These are phyloP conservation scores for Trichoderma hamatum DNA, from an alignment of 2,329 filamentous ascomycete genomes.

Conservation along the genomic window DNA sequence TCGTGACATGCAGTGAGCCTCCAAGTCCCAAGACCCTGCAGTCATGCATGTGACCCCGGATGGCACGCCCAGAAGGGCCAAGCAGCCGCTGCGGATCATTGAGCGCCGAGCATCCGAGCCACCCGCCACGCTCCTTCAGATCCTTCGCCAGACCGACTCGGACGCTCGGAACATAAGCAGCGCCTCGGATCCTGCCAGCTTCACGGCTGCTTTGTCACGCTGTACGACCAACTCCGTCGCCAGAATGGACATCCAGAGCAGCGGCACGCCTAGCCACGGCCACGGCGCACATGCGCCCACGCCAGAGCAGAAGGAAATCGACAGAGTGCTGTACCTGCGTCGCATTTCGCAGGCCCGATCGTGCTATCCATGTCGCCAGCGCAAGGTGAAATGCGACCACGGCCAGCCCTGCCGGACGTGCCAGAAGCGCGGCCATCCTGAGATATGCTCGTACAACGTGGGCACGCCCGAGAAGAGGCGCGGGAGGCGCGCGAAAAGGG, in stretches of 20 bases:
- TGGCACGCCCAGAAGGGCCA: not conserved
- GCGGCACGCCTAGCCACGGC: not conserved
- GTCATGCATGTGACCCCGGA: not conserved
- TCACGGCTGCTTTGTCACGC: too few relatives aligned
- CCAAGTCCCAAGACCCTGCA: not conserved
- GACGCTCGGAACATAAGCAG: not conserved
- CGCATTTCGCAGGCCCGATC: conserved; percentile 18
- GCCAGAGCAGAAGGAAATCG: conserved; percentile 9
- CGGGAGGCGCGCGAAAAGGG: not conserved
- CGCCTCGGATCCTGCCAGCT: not conserved
- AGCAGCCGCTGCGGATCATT: not conserved
- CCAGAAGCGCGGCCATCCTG: conserved; percentile 23
- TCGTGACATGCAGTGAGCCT: not conserved
- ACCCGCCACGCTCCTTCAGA: not conserved
- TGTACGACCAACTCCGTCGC: not conserved
- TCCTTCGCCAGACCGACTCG: not conserved
- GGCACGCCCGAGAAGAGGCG: conserved; percentile 12
- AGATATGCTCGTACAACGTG: conserved; percentile 21
- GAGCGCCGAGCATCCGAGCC: conserved; percentile 1
- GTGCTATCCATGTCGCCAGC: conserved; percentile 25
- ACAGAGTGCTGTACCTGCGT: conserved; percentile 12
- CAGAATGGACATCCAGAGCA: not conserved
- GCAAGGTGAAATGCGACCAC: conserved; percentile 25
- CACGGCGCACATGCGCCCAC: not conserved
- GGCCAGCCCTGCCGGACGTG: conserved; percentile 21